Base-by-base conservation (phyloP, 2,329 filamentous ascomycete species). In the Scedosporium minutisporum region DNA sequence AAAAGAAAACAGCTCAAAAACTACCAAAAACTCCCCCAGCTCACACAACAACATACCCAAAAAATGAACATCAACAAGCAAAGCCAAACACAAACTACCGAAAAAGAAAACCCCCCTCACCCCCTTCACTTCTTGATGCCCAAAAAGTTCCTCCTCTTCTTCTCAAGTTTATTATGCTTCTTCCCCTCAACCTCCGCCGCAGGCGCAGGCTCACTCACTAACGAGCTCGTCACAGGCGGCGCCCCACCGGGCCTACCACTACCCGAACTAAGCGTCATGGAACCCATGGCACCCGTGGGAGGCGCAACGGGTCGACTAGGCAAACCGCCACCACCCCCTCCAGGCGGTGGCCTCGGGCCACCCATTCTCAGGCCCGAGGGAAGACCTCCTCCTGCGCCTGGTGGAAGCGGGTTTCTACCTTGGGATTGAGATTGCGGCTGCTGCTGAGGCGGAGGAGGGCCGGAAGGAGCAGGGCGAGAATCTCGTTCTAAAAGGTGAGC, bases 401-500 rank as follows among this genome's bases (percentile, higher is more conserved):
- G 42, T 9, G 42, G 59, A 16, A 12, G 42, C 16, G 33, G 33
- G 23, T 29, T 23, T 41, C 16, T 69, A 44, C 67, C 69, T 61
- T 16, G 23, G 14, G 18, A 14, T 18, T 48, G 29, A 5, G 21
- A n/a, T 9, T 38, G 57, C 25, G n/a, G 57, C 21, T 44, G 57
- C 21, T 44, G 38, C 38, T 60, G 58, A 12, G 14, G 58, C n/a
- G 42, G 59, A 25, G 46, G 21, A 6, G 62, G 42, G 21, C 46
- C 64, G 73, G 55, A 65, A 67, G 60, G 65, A 66, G 62, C 44
- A 3, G 41, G 55, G 6, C 65, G 64, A 53, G 61, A 21, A 2
- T 58, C 57, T 29, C 86, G 84, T 73, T 96, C 91, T 68, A 95
- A 95, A 9, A 99, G 77, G 76, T 96, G 91, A 5, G 87, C 87